Conservation (phyloP, 2,329 filamentous ascomycete species). For the Annulohypoxylon truncatum region DNA sequence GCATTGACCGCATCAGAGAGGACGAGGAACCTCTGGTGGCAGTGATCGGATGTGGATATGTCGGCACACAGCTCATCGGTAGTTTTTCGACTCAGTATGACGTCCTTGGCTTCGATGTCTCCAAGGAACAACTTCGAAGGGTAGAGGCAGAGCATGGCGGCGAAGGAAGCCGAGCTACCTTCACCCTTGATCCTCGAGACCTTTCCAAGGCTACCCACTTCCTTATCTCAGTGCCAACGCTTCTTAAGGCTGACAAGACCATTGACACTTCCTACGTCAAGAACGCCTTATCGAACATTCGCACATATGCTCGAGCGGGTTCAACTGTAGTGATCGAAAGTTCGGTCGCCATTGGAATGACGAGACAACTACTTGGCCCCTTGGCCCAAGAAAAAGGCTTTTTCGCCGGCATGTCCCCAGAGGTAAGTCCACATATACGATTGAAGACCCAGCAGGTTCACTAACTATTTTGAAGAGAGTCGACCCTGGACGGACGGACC, state of each 20-base stretch:
- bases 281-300: conserved; percentile 53
- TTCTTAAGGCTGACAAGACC: conserved; percentile 58
- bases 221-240: conserved; percentile 65
- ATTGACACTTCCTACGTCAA: conserved; percentile 61
- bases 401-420: conserved; percentile 63
- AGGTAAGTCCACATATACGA: conserved; percentile 44
- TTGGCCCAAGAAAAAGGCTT: conserved; percentile 57
- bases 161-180: conserved; percentile 47
- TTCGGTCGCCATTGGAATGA: conserved; percentile 67
- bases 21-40: conserved; percentile 55
- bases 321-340: conserved; percentile 64
- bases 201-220: conserved; percentile 61
- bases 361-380: conserved; percentile 60
- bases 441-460: background rate
- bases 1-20: conserved; percentile 24
- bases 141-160: conserved; percentile 48
- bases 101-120: conserved; percentile 63
- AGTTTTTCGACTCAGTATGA: conserved; percentile 56
- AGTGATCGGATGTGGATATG: conserved; percentile 65
- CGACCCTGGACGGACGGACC: conserved; percentile 61
- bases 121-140: conserved; percentile 52
- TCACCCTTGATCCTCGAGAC: conserved; percentile 54
- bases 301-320: conserved; percentile 55
- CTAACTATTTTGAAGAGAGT: conserved; percentile 52
- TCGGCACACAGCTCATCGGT: conserved; percentile 61